Base-by-base conservation (phyloP, 1,139 yeast species). In the Geotrichum candidum region DNA sequence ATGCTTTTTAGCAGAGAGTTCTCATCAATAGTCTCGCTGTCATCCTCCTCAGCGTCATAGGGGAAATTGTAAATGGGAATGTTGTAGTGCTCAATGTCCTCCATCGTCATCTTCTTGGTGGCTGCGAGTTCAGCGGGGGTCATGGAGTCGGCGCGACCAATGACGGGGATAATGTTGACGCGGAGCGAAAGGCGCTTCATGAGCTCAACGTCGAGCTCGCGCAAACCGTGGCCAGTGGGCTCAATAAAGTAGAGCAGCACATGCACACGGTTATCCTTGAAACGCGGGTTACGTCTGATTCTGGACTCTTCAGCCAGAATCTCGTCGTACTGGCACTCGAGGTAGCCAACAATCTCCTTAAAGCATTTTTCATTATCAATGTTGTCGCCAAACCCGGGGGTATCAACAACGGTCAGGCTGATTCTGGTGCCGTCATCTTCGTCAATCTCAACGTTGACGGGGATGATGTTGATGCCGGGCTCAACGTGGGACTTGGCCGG, bases 231-330 rank as follows among this genome's bases (percentile, higher is more conserved):
- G 61, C 91, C 90, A 1, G 88, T 85, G 50, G 90, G 85, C 45
- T 84, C 81, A 65, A 87, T 83, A 68, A 87, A 85, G 73, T 87
- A 87, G 62, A 87, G 76, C 72, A 87, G 78, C 23, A 80, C 88
- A 69, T 87, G 92, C 54, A 87, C 89, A 65, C 90, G 77, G 50
- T 87, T 85, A 73, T 87, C 94, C 64, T 82, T 81, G 70, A 87
- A 87, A 57, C 91, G 75, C 3, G 92, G 92, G 73, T 87, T 87
- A 77, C 98, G 85, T 76, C 90, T 86, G 68, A 92, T 89, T 68
- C 96, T 82, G 35, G 96, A 87, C 73, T 92, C 97, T 74, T 92
- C 97, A 18, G 94, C 87, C 69, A 92, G 79, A 56, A 91, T 92
- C 70, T 90, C 91, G 75, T 92, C 97, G 73, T 88, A 90, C 74